Conservation (phyloP, 2,329 filamentous ascomycete species). For the Coniochaeta ligniaria region DNA sequence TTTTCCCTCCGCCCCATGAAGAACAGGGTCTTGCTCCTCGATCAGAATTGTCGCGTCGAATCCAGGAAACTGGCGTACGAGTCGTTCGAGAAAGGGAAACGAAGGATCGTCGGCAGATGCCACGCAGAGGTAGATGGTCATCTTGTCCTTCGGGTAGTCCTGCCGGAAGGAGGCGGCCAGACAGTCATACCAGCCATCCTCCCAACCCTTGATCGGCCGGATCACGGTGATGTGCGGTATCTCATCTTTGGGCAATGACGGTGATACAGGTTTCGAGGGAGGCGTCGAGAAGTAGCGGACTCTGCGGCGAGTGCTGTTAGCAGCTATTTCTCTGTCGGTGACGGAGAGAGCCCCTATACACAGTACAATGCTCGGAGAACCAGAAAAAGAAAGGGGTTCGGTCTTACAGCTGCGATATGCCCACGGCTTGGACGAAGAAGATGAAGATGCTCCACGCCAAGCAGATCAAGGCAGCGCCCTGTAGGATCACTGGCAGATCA, state of each 20-base stretch:
- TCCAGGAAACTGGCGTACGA: constrained; percentile 66
- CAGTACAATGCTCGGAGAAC: neutral
- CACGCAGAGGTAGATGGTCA: constrained; percentile 80
- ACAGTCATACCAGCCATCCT: constrained; percentile 86
- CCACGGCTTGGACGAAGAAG: constrained; percentile 46
- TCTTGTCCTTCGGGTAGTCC: constrained; percentile 66
- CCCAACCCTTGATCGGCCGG: constrained; percentile 86
- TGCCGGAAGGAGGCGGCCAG: constrained; percentile 80
- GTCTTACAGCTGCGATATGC: constrained; percentile 48
- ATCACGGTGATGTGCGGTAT: constrained; percentile 84
- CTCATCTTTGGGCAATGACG: constrained; percentile 40
- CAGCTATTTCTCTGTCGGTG: too few relatives aligned
- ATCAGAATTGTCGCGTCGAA: constrained; percentile 68
- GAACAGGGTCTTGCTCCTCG: constrained; percentile 71
- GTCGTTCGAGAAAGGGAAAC: constrained; percentile 61
- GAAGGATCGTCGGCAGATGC: constrained; percentile 69
- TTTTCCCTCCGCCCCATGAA: constrained; percentile 47
- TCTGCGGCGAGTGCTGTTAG: constrained; percentile 22
- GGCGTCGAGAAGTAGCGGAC: constrained; percentile 46
- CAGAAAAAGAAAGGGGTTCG: neutral
- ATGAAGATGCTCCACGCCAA: constrained; percentile 47
- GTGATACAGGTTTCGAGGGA: constrained; percentile 41
- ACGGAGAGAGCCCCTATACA: too few relatives aligned
- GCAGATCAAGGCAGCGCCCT: constrained; percentile 37
- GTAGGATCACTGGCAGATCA: constrained; percentile 17